Conservation (phyloP, 371 early-diverging fungal species). For the Batkoa obscura region DNA sequence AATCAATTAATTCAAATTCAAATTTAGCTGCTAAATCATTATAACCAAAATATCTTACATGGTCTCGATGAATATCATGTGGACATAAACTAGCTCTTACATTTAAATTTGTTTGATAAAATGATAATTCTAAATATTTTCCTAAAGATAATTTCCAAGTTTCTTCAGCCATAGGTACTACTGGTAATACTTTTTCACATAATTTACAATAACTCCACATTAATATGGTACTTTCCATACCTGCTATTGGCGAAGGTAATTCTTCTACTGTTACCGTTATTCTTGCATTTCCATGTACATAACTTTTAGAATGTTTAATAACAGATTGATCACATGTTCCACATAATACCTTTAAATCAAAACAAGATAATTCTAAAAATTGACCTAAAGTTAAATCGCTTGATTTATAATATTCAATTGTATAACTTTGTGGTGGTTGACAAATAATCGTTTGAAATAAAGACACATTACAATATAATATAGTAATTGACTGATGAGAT, state of each 20-base stretch:
- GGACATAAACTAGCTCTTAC: slow-evolving; percentile 58
- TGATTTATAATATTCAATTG: slow-evolving; percentile 60
- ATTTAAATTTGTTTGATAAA: slow-evolving; percentile 47
- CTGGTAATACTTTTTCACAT: slow-evolving; percentile 51
- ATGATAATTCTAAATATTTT: slow-evolving; percentile 76
- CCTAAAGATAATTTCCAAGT: slow-evolving; percentile 89
- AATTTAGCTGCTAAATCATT: slow-evolving; percentile 54
- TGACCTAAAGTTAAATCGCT: slow-evolving; percentile 73
- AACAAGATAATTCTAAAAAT: slow-evolving; percentile 65
- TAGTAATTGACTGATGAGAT: slow-evolving; percentile 40
- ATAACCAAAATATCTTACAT: slow-evolving; percentile 53
- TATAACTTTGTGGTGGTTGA: slow-evolving; percentile 41
- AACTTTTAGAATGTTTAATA: slow-evolving; percentile 57
- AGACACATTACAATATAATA: slow-evolving; percentile 51
- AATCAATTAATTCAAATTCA: slow-evolving; percentile 45
- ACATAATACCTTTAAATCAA: slow-evolving; percentile 38
- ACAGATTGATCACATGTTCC: slow-evolving; percentile 50
- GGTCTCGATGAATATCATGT: slow-evolving; percentile 61
- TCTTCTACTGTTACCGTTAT: slow-evolving; percentile 56
- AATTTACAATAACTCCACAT: slow-evolving; percentile 70
- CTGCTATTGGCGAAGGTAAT: slow-evolving; percentile 17
- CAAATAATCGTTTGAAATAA: slow-evolving; percentile 44
- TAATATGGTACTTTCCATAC: slow-evolving; percentile 52
- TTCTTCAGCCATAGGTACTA: slow-evolving; percentile 57
- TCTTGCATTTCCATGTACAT: slow-evolving; percentile 58